A percentile compares a stretch with the other conserved stretches of the same genome.
phyloP scores from a whole-genome alignment of 345 rosid genomes.

The rapeseed (Brassica napus) region Da-Ae NC_063434.1:11881501-11882000 shows the following conservation, averaged over 20 bases:
- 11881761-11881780: constrained; percentile 81
- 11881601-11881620: background rate
- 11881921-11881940: constrained; percentile 50
- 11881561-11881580: background rate
- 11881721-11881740: constrained; percentile 82
- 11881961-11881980: constrained; percentile 52
- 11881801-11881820: constrained; percentile 61
- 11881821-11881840: constrained; percentile 80
- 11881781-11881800: constrained; percentile 74
- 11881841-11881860: constrained; percentile 75
- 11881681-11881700: constrained; percentile 60
- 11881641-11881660: constrained; percentile 42
- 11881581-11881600: constrained; percentile 7
- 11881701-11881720: constrained; percentile 89
- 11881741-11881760: constrained; percentile 61
- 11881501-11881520: background rate
- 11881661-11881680: constrained; percentile 52
- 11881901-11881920: constrained; percentile 63
- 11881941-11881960: constrained; percentile 78
- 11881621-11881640: constrained; percentile 2
- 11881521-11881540: background rate
- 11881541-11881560: background rate
- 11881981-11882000: constrained; percentile 61
- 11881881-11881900: constrained; percentile 55
- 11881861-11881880: constrained; percentile 83